These are phyloP conservation scores for Aspergillus pseudoterreus DNA, from an alignment of 2,329 filamentous ascomycete genomes.

Conservation along the genomic window DNA sequence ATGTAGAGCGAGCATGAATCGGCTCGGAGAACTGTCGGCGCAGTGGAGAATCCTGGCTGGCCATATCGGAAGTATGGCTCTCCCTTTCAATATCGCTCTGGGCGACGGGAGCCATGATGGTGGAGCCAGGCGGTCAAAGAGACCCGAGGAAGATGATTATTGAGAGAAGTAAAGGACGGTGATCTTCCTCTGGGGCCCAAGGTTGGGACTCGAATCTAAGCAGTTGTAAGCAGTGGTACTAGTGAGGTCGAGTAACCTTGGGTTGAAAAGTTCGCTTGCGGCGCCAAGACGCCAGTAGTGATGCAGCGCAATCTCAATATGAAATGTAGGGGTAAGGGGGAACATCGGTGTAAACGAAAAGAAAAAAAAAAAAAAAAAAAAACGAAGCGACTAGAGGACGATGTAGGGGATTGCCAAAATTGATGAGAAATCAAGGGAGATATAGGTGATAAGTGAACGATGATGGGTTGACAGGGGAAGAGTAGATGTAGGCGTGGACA, in stretches of 20 bases:
- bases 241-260: conserved; percentile 12
- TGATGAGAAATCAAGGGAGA: not conserved
- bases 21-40: conserved; percentile 40
- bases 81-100: conserved; percentile 33
- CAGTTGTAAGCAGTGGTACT: conserved; percentile 24
- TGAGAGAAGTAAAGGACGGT: not conserved
- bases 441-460: conserved; percentile 3
- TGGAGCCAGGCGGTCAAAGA: not conserved
- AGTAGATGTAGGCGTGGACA: conserved; percentile 14
- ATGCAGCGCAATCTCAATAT: conserved; percentile 13
- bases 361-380: not conserved
- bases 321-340: conserved; percentile 3
- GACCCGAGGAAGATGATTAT: not conserved
- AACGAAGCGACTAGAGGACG: not conserved
- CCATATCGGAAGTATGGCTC: conserved; percentile 34
- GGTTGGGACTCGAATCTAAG: conserved; percentile 22
- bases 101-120: conserved; percentile 31
- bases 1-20: conserved; percentile 29
- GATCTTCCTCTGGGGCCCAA: conserved; percentile 4
- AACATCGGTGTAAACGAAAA: not conserved
- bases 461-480: conserved; percentile 20
- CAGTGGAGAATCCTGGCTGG: conserved; percentile 34
- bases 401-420: not conserved
- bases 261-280: conserved; percentile 30
- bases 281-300: conserved; percentile 31